A percentile compares a stretch with the other conserved stretches of the same genome.
Conservation (phyloP, 257 asterid species). For the Salvia rosmarinus region DNA sequence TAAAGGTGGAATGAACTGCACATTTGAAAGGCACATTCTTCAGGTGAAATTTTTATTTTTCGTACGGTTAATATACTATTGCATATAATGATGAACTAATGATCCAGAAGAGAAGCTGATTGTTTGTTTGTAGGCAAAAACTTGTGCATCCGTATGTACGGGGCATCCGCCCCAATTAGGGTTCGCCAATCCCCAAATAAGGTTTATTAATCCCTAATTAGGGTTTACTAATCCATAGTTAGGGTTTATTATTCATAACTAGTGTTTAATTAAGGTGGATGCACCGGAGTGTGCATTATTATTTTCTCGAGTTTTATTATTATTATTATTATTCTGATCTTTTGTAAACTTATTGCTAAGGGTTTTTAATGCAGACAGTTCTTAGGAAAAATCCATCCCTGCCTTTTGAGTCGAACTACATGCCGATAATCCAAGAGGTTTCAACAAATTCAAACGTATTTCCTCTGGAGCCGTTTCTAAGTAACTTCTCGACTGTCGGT, state of each 20-base stretch:
- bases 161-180: too few species aligned
- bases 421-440: conserved; percentile 58
- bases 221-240: too few species aligned
- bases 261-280: too few species aligned
- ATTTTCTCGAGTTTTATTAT: neutral
- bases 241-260: too few species aligned
- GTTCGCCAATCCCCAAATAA: too few species aligned
- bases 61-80: neutral
- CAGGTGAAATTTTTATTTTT: conserved; percentile 57
- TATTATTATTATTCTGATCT: too few species aligned
- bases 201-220: too few species aligned
- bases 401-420: conserved; percentile 80
- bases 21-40: conserved; percentile 68
- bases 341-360: neutral
- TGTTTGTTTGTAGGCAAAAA: neutral
- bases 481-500: conserved; percentile 59
- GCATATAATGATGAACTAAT: neutral
- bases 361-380: conserved; percentile 61
- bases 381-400: conserved; percentile 56
- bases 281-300: too few species aligned
- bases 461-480: conserved; percentile 77
- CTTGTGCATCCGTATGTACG: too few species aligned
- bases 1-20: conserved; percentile 87
- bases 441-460: conserved; percentile 59
- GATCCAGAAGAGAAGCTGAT: neutral